Base-by-base conservation (phyloP, 225 moss, liverwort and hornwort species). In the Sphagnum contortum region DNA sequence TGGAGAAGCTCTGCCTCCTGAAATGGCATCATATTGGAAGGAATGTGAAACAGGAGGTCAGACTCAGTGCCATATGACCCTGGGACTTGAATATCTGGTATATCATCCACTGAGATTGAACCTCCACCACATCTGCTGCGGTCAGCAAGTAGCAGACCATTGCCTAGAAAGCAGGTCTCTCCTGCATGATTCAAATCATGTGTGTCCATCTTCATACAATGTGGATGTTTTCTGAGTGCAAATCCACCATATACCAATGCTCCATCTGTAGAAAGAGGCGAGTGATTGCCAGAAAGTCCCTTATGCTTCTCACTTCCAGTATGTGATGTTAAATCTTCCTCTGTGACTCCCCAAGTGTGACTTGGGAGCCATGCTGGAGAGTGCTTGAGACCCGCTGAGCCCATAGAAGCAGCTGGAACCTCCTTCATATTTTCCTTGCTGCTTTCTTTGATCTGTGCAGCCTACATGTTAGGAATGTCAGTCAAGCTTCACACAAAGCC, bases 11-110 rank as follows among this genome's bases (percentile, higher is more conserved):
- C 76, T 62, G 93, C 80, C 61, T 94, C 83, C 70, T 90, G 90
- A 59, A 88, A 94, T 12, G 80, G 79, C 90, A 90, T 90, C 74
- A 80, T 86, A 68, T 93, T 86, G 9, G 83, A 74, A 5, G 92
- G 92, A 68, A 93, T 77, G 75, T 86, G 76, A 73, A 88, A 93
- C 48, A 93, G 88, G 14, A 90, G 79, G 63, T 84, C 77, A 4
- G 88, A 75, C 63, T 94, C 90, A 10, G 80, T 73, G 61, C 88
- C 93, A 75, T 87, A 78, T 48, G 82, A 81, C 62, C 88, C 88
- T 59, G 90, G 80, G 64, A 71, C 73, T 72, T 88, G 88, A 60
- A 94, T 76, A 68, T 84, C 82, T 67, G 87, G 73, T 57, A 81
- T 64, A 68, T 93, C 80, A 44, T 83, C 85, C 50, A 71, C 76